Conservation (phyloP, 2,329 filamentous ascomycete genomes). For the Lasiodiplodia sp. region DNA sequence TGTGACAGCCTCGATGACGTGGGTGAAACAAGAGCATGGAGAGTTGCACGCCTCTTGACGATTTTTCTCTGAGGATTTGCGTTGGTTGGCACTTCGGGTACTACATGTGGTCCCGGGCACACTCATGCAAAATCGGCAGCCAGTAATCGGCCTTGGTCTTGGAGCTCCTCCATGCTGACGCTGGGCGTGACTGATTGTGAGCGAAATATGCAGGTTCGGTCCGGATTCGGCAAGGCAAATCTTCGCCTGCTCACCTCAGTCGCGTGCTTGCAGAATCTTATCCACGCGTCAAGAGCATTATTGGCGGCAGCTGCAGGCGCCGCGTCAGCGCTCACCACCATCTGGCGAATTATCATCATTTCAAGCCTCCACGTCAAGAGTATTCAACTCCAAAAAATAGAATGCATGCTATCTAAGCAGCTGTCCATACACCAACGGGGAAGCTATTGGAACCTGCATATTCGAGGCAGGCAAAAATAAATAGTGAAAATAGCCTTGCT, state of each 20-base stretch:
- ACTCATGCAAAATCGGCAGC: conserved; percentile 15
- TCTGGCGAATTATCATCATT: background rate
- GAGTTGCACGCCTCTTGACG: background rate
- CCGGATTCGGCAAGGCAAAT: background rate
- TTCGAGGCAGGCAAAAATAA: too few relatives aligned
- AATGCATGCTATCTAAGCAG: background rate
- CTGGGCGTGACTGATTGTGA: background rate
- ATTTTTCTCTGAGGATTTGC: background rate
- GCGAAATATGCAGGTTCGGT: background rate
- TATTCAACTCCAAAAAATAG: background rate
- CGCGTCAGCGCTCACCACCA: conserved; percentile 2
- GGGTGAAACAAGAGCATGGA: conserved; percentile 19
- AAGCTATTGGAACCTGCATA: too few relatives aligned
- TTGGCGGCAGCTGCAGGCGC: background rate
- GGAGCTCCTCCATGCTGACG: background rate
- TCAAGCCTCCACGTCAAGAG: background rate
- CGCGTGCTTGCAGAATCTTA: conserved; percentile 8
- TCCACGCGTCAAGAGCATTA: conserved; percentile 12
- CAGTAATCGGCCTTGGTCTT: conserved; percentile 1
- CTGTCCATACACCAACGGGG: background rate
- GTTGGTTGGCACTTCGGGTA: background rate
- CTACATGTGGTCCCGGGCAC: background rate
- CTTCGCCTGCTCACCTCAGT: background rate
- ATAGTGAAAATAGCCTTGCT: too few relatives aligned
- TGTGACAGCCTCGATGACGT: conserved; percentile 19